These are phyloP conservation scores for Hymenoscyphus repandus DNA, from an alignment of 2,329 filamentous ascomycete genomes.

Conservation along the genomic window DNA sequence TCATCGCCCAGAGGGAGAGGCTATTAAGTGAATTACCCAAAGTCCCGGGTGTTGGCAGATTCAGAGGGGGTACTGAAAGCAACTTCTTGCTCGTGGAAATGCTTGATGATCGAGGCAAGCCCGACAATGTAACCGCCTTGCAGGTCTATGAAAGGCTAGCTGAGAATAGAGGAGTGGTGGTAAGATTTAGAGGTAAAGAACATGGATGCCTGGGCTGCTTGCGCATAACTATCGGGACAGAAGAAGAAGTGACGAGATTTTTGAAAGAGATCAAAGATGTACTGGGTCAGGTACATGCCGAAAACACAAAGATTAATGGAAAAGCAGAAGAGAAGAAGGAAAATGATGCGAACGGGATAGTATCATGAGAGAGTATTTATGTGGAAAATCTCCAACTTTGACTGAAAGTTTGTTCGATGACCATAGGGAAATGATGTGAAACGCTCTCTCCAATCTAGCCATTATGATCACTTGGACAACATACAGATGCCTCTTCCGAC, in stretches of 20 bases:
- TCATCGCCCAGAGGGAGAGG: conserved; percentile 72
- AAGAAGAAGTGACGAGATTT: conserved; percentile 76
- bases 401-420: background rate
- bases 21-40: conserved; percentile 67
- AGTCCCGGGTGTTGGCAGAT: conserved; percentile 72
- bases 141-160: conserved; percentile 81
- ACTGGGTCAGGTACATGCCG: conserved; percentile 21
- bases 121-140: conserved; percentile 74
- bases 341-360: conserved; percentile 20
- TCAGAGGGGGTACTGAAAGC: conserved; percentile 72
- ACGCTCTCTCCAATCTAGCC: too few relatives aligned
- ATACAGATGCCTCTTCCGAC: too few relatives aligned
- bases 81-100: conserved; percentile 95
- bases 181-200: conserved; percentile 90
- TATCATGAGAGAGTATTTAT: conserved; percentile 14
- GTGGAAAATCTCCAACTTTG: background rate
- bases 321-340: conserved; percentile 21
- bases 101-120: conserved; percentile 63
- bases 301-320: background rate
- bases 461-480: too few relatives aligned
- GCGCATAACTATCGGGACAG: conserved; percentile 87
- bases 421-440: too few relatives aligned
- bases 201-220: conserved; percentile 83
- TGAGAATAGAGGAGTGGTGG: conserved; percentile 82
- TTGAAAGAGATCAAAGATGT: conserved; percentile 56